Conservation (phyloP, 75 land plant genomes). For the Pseudotsuga menziesii region DNA sequence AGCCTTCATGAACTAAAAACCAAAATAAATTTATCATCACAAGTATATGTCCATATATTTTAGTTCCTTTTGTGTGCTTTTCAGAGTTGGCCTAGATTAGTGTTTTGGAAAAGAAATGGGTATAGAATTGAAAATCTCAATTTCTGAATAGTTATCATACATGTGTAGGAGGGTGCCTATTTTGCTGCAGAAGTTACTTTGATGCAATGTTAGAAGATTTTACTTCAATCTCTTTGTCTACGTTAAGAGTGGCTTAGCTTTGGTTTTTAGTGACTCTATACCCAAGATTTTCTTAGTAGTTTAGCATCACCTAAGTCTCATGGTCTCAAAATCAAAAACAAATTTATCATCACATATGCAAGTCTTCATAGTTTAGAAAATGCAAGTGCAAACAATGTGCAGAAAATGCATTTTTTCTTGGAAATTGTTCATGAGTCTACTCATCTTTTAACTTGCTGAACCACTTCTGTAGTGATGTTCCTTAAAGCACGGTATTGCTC, state of each 20-base stretch:
- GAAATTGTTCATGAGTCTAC: conserved; percentile 68
- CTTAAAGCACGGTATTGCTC: conserved; percentile 38
- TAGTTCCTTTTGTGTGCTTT: neutral
- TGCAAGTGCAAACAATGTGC: conserved; percentile 14
- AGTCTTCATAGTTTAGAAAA: too few species aligned
- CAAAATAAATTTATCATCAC: too few species aligned
- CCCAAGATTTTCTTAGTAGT: too few species aligned
- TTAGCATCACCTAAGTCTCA: conserved; percentile 41
- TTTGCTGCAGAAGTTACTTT: neutral
- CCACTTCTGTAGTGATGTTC: conserved; percentile 65
- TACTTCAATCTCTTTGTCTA: too few species aligned
- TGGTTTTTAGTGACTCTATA: too few species aligned
- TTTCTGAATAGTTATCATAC: neutral
- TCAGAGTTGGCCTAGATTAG: neutral
- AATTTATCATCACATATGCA: too few species aligned
- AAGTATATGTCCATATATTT: neutral
- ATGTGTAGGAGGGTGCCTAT: too few species aligned
- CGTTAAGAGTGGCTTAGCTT: too few species aligned
- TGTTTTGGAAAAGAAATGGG: neutral
- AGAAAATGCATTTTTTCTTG: conserved; percentile 37
- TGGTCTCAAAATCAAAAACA: too few species aligned
- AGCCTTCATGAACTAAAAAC: neutral
- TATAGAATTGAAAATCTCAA: neutral
- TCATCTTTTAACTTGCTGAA: conserved; percentile 56
- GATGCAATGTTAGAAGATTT: too few species aligned